Base-by-base conservation (phyloP, 2,329 filamentous ascomycete genomes). In the Aspergillus luchuensis region DNA sequence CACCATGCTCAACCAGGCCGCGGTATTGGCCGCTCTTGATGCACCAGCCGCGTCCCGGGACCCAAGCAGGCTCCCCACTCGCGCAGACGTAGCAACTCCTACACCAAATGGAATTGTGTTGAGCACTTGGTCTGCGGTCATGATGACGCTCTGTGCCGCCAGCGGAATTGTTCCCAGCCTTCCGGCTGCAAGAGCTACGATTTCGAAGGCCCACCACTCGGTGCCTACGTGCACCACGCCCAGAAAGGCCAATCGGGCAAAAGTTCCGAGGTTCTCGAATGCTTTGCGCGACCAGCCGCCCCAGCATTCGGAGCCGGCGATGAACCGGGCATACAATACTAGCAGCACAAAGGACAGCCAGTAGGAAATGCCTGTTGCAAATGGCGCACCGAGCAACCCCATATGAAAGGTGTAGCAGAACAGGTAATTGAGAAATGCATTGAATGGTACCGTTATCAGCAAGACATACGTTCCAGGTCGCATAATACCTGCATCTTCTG, bases 131-230 rank as follows among this genome's bases (percentile, higher is more conserved):
- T 96, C 91, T 0, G 90, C 87, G 0, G 91, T 96, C 91, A 96
- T 96, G 72, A 96, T 92, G 21, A 96, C 91, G 51, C 87, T 90
- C 75, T 96, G 92, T 0, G 92, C 90, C 1, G 92, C 92, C 0
- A 96, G 82, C 0, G 91, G 84, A 36, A 92, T 85, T 0, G 90
- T 93, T 3, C 92, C 92, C 0, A 96, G 84, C 38, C 88, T 85
- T 1, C 92, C 92, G 5, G 92, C 91, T 2, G 90, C 91, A 0
- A 96, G 84, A 1, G 91, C 91, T 1, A 96, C 91, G 66, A 96
- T 94, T 76, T 96, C 92, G 68, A 96, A 96, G 0, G 92, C 92
- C 92, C 92, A 96, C 92, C 91, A 96, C 76, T 96, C 92, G 0
- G 91, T 95, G 3, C 91, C 92, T 5, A 96, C 90, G 65, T 96